phyloP scores from a whole-genome alignment of 2,329 filamentous ascomycete genomes.

The Helicocarpus griseus region DNA sequence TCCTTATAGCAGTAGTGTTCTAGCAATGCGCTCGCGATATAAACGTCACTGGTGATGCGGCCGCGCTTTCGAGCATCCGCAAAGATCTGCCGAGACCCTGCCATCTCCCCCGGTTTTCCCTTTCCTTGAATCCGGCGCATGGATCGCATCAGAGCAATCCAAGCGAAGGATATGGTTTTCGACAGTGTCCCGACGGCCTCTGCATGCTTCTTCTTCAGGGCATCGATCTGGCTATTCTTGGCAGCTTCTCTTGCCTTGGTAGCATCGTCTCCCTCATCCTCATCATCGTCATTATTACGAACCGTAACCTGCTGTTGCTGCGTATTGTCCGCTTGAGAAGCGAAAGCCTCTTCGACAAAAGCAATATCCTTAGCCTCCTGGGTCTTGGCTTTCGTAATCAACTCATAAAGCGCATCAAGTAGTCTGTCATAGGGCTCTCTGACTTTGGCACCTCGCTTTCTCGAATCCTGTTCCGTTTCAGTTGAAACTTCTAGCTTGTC shows the following conservation, averaged over 20 bases:
- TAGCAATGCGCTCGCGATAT: slow-evolving; percentile 83
- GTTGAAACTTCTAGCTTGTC: slow-evolving; percentile 77
- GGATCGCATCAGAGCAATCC: slow-evolving; percentile 88
- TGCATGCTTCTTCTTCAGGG: slow-evolving; percentile 55
- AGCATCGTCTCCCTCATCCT: slow-evolving; percentile 38
- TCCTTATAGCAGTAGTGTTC: slow-evolving; percentile 97
- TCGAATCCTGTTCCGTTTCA: slow-evolving; percentile 60
- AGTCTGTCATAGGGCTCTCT: slow-evolving; percentile 75
- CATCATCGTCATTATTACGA: slow-evolving; percentile 37
- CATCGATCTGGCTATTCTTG: slow-evolving; percentile 46
- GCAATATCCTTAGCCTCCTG: slow-evolving; percentile 55
- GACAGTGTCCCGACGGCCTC: slow-evolving; percentile 67
- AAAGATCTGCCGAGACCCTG: slow-evolving; percentile 79
- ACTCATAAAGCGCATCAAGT: slow-evolving; percentile 76
- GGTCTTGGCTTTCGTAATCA: slow-evolving; percentile 61
- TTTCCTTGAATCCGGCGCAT: slow-evolving; percentile 90
- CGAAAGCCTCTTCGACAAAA: slow-evolving; percentile 46
- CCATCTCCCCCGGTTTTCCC: slow-evolving; percentile 56
- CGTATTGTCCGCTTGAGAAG: slow-evolving; percentile 32
- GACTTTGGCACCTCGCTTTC: slow-evolving; percentile 59
- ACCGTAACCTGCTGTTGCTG: slow-evolving; percentile 21
- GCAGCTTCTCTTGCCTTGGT: slow-evolving; percentile 42
- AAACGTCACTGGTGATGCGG: slow-evolving; percentile 85
- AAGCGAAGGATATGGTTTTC: slow-evolving; percentile 80
- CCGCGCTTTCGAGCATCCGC: slow-evolving; percentile 79